Base-by-base conservation (phyloP, 139 green algal genomes). In the Eudorina sp. region DNA sequence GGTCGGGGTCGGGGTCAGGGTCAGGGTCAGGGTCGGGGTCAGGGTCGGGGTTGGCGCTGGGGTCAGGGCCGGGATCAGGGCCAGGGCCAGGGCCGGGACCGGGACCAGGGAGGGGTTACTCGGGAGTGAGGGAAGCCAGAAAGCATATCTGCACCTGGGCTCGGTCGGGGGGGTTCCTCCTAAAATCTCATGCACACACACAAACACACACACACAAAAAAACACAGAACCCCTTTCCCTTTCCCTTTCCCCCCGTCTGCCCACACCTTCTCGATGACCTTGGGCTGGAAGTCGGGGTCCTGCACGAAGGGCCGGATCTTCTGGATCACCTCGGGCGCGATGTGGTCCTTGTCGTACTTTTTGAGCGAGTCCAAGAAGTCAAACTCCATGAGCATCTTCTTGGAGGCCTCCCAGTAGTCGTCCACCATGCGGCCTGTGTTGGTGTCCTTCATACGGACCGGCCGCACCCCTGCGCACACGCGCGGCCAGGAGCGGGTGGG, bases 401-500 rank as follows among this genome's bases (percentile, higher is more conserved):
- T 93, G 74, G 62, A 88, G 14, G 90, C 90, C 86, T 94, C 94
- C 96, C 96, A 98, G 92, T 96, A 98, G 90, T 97, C 96, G 29
- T 97, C 92, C 29, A 97, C 94, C 94, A 96, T 98, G 81, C 95
- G 94, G 9, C 94, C 94, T 21, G 80, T 91, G 43, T 93, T 90
- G 18, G 93, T 58, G 87, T 98, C 95, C 90, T 97, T 97, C 31
- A 95, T 74, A 53, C 95, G 91, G 0, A 93, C 85, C 7, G 95
- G 94, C 89, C 97, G 97, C 23, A 97, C 51, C 51, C 90, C 81
- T 87, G 81, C 18, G 40, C 21, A 55, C 9, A 38, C 21, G 38
- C 1, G 40, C 13, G 23, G 70, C 21, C 2, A 14, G 43, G 40
- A 36, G 40, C 3, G 29, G 11, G 4, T n/a, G 19, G 21, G 45